Evolutionary conservation across 768 basidiomycete species (phyloP).

Genomic region (Mycena albidolilacea): DNA sequence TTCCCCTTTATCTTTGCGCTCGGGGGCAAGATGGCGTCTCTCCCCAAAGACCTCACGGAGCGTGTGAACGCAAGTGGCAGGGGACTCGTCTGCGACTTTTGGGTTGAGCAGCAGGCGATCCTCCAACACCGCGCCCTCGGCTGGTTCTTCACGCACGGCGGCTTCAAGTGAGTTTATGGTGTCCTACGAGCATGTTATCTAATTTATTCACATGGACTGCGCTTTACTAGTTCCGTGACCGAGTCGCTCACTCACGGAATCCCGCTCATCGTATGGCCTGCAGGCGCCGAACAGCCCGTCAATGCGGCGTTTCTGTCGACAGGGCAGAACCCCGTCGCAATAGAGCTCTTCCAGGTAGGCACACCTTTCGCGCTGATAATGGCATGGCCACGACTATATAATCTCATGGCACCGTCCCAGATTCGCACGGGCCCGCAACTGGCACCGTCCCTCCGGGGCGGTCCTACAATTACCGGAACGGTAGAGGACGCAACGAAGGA

Average conservation of each 20-base stretch:
- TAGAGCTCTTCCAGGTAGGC: constrained; percentile 15
- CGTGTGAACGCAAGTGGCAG: constrained; percentile 27
- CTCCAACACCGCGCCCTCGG: constrained; percentile 20
- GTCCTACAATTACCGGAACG: not conserved
- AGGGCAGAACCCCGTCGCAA: not conserved
- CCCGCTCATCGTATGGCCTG: not conserved
- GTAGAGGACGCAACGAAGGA: constrained; percentile 6
- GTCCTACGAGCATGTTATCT: too few relatives aligned
- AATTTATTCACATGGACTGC: too few relatives aligned
- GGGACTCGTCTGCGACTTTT: constrained; percentile 8
- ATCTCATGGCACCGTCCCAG: too few relatives aligned
- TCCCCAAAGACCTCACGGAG: constrained; percentile 16
- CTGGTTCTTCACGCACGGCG: constrained; percentile 23
- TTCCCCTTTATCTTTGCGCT: constrained; percentile 35
- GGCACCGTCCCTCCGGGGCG: constrained; percentile 9
- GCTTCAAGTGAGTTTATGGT: constrained; percentile 6
- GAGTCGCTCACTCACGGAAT: constrained; percentile 5
- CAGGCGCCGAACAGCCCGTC: not conserved
- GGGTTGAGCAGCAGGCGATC: constrained; percentile 20
- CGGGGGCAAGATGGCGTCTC: constrained; percentile 19
- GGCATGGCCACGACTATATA: too few relatives aligned
- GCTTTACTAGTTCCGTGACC: not conserved
- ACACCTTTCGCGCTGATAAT: too few relatives aligned
- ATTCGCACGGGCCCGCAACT: not conserved
- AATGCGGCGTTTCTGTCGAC: not conserved